These are phyloP conservation scores for Kentomonas sorsogonicus DNA, from an alignment of 208 protist species.

Conservation along the genomic window DNA sequence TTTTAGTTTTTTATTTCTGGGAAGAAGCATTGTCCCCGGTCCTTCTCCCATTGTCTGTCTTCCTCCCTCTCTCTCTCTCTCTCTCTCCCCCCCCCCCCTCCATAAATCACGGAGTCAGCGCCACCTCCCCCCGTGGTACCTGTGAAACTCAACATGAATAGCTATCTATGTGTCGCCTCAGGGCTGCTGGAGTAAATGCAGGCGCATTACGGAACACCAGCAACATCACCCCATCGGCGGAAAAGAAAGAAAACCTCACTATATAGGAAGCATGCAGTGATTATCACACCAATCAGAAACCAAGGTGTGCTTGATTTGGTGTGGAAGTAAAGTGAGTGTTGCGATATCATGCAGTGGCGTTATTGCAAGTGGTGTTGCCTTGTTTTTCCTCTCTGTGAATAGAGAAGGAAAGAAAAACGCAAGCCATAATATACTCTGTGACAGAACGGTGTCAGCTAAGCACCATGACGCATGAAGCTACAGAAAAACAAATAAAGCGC, in stretches of 20 bases:
- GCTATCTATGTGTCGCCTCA: too few relatives aligned
- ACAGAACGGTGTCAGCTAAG: not conserved
- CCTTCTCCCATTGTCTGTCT: not conserved
- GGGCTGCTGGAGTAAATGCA: not conserved
- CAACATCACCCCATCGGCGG: not conserved
- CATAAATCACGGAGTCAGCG: too few relatives aligned
- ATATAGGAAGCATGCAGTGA: not conserved
- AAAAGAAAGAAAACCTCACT: constrained; percentile 5
- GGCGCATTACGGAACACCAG: not conserved
- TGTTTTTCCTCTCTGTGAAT: not conserved
- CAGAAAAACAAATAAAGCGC: too few relatives aligned
- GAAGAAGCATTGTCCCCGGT: too few relatives aligned
- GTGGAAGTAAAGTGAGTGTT: not conserved
- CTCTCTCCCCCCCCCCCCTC: not conserved
- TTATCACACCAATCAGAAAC: not conserved
- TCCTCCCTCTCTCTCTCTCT: not conserved
- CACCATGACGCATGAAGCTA: too few relatives aligned
- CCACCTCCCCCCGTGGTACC: too few relatives aligned
- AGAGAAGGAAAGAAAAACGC: constrained; percentile 9
- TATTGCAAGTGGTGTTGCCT: too few relatives aligned
- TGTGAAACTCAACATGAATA: too few relatives aligned
- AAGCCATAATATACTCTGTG: not conserved
- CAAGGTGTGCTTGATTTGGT: not conserved
- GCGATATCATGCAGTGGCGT: too few relatives aligned
- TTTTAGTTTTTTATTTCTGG: too few relatives aligned